Percentiles rank a stretch among this genome's conserved stretches.
Conservation (phyloP, 108 stramenopile genomes). For the Poteriospumella lacustris region DNA sequence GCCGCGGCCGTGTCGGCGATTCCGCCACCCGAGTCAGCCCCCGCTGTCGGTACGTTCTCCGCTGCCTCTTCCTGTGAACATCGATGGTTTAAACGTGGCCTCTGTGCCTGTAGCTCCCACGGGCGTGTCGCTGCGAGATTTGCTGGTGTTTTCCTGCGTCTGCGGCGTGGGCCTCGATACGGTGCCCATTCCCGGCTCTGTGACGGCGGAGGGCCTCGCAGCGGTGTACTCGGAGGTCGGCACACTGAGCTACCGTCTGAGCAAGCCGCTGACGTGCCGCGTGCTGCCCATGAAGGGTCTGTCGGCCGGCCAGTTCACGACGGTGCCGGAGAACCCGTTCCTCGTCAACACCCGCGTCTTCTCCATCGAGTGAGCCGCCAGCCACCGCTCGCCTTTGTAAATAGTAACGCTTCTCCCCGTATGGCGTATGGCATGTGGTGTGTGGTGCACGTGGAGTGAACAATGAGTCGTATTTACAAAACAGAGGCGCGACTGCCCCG, state of each 20-base stretch:
- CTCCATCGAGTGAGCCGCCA: too few species aligned
- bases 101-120: too few species aligned
- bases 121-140: conserved; percentile 21
- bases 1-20: not conserved
- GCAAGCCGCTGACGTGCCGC: conserved; percentile 38
- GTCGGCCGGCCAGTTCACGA: conserved; percentile 1
- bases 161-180: conserved; percentile 41
- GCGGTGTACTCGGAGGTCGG: conserved; percentile 28
- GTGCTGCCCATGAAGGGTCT: conserved; percentile 1
- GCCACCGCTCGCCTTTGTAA: too few species aligned
- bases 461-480: too few species aligned
- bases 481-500: too few species aligned
- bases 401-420: too few species aligned
- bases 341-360: conserved; percentile 15
- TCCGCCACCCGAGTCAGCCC: too few species aligned
- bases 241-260: conserved; percentile 22
- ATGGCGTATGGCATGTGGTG: too few species aligned
- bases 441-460: too few species aligned
- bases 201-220: not conserved
- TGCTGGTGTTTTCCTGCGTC: conserved; percentile 33
- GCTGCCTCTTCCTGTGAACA: too few species aligned
- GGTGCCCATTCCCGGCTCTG: conserved; percentile 30
- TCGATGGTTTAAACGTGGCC: too few species aligned
- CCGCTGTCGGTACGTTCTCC: too few species aligned
- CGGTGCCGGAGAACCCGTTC: conserved; percentile 21